Conservation (phyloP, 108 stramenopile genomes). For the Skeletonema tropicum region DNA sequence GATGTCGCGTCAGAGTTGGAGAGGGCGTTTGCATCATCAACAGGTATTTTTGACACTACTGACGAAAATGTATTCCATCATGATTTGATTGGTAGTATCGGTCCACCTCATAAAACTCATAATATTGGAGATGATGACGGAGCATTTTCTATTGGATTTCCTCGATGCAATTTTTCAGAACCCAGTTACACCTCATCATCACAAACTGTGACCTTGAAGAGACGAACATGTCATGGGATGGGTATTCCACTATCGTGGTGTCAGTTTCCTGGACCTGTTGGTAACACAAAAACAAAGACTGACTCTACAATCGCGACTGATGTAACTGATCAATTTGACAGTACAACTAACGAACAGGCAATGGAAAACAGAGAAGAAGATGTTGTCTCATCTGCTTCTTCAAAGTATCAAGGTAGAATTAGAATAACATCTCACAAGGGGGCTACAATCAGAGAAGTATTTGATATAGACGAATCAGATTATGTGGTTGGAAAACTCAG, state of each 20-base stretch:
- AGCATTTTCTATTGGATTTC: conserved; percentile 16
- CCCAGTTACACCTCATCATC: background rate
- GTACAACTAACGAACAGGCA: background rate
- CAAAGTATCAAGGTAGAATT: conserved; percentile 26
- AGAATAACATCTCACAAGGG: conserved; percentile 28
- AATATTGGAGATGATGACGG: background rate
- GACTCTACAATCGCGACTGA: background rate
- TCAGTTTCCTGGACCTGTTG: conserved; percentile 16
- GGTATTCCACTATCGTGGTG: conserved; percentile 19
- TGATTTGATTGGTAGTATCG: conserved; percentile 18
- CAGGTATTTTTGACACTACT: background rate
- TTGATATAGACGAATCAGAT: conserved; percentile 42
- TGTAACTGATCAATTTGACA: background rate
- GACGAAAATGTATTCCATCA: conserved; percentile 12
- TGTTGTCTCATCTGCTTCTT: background rate
- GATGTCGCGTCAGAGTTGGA: conserved; percentile 2
- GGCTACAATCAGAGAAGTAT: conserved; percentile 42
- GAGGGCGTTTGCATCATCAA: background rate
- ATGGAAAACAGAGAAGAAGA: background rate
- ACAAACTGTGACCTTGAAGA: background rate
- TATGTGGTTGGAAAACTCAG: conserved; percentile 27
- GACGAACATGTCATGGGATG: conserved; percentile 26
- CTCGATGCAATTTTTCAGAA: background rate
- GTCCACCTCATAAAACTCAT: conserved; percentile 11
- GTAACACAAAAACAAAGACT: background rate